A percentile compares a stretch with the other conserved stretches of the same genome.
These are phyloP conservation scores for Rhizopogon rudus DNA, from an alignment of 768 basidiomycete species.

Conservation along the genomic window DNA sequence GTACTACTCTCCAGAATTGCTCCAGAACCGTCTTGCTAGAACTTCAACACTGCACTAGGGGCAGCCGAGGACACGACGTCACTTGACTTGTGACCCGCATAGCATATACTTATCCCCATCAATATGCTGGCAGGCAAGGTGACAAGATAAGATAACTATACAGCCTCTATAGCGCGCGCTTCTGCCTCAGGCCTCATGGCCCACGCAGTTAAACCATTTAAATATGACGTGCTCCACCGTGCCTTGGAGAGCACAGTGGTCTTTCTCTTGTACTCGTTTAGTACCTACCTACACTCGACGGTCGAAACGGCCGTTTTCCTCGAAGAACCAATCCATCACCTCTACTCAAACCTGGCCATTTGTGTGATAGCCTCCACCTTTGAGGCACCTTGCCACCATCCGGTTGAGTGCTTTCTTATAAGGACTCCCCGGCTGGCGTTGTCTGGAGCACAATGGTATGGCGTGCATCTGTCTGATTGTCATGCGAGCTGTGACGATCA, in stretches of 20 bases:
- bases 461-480: background rate
- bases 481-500: background rate
- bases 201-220: background rate
- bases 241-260: background rate
- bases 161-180: background rate
- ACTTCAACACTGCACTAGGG: too few relatives aligned
- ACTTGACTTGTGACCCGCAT: too few relatives aligned
- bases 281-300: too few relatives aligned
- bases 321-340: background rate
- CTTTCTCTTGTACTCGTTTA: background rate
- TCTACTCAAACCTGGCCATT: background rate
- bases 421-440: background rate
- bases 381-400: background rate
- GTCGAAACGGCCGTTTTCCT: background rate
- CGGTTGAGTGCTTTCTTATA: background rate
- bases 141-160: background rate
- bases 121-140: too few relatives aligned
- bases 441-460: background rate
- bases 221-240: constrained; percentile 3
- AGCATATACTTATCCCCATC: too few relatives aligned
- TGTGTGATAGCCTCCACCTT: background rate
- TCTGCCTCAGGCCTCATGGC: background rate
- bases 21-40: too few relatives aligned
- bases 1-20: too few relatives aligned
- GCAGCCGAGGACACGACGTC: too few relatives aligned